A percentile compares a stretch with the other conserved stretches of the same genome.
phyloP scores from a whole-genome alignment of 306 rosid genomes.

The Casuarina glauca region DNA sequence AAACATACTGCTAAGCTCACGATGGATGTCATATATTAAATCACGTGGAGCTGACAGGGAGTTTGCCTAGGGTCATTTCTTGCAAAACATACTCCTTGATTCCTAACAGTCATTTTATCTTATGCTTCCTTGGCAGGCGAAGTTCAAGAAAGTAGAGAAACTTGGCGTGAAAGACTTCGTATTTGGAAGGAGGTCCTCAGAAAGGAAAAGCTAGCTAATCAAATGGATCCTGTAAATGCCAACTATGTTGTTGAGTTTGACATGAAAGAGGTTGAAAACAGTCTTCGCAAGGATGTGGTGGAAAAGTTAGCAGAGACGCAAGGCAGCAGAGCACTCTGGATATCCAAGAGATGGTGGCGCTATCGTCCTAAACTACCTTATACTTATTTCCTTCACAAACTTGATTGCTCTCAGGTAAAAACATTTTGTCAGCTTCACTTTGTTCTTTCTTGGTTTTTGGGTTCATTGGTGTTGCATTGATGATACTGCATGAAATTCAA shows the following conservation, averaged over 20 bases:
- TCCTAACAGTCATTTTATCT: constrained; percentile 15
- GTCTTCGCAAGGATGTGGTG: constrained; percentile 86
- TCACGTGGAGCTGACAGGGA: constrained; percentile 18
- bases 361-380: constrained; percentile 95
- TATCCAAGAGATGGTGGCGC: constrained; percentile 95
- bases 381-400: constrained; percentile 82
- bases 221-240: constrained; percentile 60
- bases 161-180: constrained; percentile 84
- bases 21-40: constrained; percentile 25
- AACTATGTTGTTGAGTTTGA: constrained; percentile 87
- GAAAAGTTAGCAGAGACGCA: constrained; percentile 57
- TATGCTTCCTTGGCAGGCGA: constrained; percentile 42
- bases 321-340: constrained; percentile 85
- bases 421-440: constrained; percentile 10
- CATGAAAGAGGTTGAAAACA: constrained; percentile 96
- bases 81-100: constrained; percentile 21
- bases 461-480: constrained; percentile 19
- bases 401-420: constrained; percentile 86
- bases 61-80: constrained; percentile 23
- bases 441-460: constrained; percentile 18
- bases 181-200: constrained; percentile 78
- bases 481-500: constrained; percentile 7
- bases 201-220: constrained; percentile 60
- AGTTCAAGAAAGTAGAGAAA: constrained; percentile 47
- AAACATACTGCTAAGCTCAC: constrained; percentile 6